These are phyloP conservation scores for Wickerhamiella qilinensis DNA, from an alignment of 805 yeast species.

Conservation along the genomic window DNA sequence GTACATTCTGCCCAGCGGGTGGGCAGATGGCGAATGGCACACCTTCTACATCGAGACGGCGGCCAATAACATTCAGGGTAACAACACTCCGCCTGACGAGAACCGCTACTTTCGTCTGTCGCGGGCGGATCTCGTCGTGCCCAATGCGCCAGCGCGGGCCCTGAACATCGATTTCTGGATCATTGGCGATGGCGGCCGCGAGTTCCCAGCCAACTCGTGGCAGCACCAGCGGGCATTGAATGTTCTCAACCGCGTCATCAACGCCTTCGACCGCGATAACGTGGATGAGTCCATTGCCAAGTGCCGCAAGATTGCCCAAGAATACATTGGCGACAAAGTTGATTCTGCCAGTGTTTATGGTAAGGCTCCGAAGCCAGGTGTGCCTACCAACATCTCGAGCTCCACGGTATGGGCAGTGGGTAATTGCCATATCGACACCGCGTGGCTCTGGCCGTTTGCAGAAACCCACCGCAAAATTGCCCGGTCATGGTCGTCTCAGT, in stretches of 20 bases:
- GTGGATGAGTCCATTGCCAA: constrained; percentile 32
- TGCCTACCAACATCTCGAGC: constrained; percentile 11
- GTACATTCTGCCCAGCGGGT: constrained; percentile 44
- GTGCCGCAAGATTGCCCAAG: constrained; percentile 52
- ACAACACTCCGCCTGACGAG: constrained; percentile 54
- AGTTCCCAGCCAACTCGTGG: constrained; percentile 56
- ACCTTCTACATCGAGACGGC: constrained; percentile 73
- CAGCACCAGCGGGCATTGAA: constrained; percentile 73
- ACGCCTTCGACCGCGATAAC: constrained; percentile 61
- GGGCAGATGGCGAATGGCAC: constrained; percentile 39
- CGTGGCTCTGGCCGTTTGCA: constrained; percentile 99
- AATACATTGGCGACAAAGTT: constrained; percentile 46
- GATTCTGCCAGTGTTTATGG: constrained; percentile 47
- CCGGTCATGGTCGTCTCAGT: constrained; percentile 89
- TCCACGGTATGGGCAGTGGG: constrained; percentile 65
- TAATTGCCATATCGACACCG: constrained; percentile 93
- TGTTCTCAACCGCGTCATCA: constrained; percentile 69
- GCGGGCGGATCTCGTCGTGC: constrained; percentile 64
- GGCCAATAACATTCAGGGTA: constrained; percentile 90
- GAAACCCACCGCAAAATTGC: constrained; percentile 87
- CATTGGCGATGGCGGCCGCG: constrained; percentile 82
- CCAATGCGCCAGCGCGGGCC: constrained; percentile 65
- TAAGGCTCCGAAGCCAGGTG: constrained; percentile 11
- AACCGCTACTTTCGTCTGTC: constrained; percentile 53
- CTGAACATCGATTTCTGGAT: constrained; percentile 73